Evolutionary conservation across 352 stramenopile species (phyloP), one percentile per base, ranked within the genome.

Genomic region (Saprolegnia parasitica): DNA sequence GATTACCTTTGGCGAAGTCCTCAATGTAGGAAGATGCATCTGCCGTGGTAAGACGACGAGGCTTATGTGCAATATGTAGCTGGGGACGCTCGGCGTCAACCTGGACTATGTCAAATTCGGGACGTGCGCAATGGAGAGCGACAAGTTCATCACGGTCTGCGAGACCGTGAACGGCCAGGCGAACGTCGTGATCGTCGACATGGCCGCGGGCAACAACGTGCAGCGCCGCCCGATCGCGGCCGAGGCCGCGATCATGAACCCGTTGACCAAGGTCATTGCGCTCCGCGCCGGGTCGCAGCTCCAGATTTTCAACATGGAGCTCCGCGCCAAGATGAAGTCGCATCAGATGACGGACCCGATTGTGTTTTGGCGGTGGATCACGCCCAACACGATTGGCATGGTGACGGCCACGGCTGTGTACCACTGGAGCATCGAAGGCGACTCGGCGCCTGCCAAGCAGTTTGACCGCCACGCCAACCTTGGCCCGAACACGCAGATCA

Each of bases 221-320:
- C 85, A 96, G 80, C 90, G 96, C 50, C 92, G 96, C 68, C 96
- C 96, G 26, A 99, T 99, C 74, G 97, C 98, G 72, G 97, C 97
- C 5, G 97, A 99, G 76, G 97, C 97, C n/a, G 97, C 97, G 57
- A 98, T 99, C 70, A 99, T 99, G 98, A 99, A 99, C 84, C 98
- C 98, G n/a, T 85, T 96, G 49, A 89, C 84, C 74, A 95, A 95
- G 75, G 87, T 95, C 18, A 95, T 95, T 68, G 87, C 87, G 23
- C 62, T 95, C 65, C 83, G 87, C 26, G 84, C 87, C n/a, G 86
- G 93, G 72, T 93, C 93, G 73, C 96, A 96, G 76, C 89, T 99
- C 72, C 98, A 99, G 86, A 98, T 99, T 73, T 99, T 99, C 84
- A 99, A 99, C 82, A 93, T 99, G 71, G 97, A 99, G 74, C 84